phyloP scores from a whole-genome alignment of 2,329 filamentous ascomycete genomes.

The Arthrobotrys musiformis region DNA sequence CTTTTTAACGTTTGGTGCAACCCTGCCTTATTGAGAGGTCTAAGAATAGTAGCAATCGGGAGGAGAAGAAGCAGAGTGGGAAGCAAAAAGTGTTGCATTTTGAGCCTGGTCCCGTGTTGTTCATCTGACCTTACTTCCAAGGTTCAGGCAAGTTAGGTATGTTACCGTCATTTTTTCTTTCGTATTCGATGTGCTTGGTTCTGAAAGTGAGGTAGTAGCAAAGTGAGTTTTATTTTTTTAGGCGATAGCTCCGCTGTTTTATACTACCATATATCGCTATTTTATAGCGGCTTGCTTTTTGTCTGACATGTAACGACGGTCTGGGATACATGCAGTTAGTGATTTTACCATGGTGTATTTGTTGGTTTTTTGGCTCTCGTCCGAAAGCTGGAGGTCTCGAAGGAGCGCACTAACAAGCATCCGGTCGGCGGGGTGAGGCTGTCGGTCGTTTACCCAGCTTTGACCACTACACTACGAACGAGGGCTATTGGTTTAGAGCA shows the following conservation, averaged over 20 bases:
- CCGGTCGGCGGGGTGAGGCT: too few species aligned
- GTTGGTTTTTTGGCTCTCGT: neutral
- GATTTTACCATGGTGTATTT: too few species aligned
- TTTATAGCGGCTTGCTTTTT: neutral
- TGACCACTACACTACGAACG: too few species aligned
- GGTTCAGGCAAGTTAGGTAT: too few species aligned
- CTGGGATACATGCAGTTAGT: too few species aligned
- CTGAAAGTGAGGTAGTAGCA: neutral
- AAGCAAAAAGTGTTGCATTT: constrained; percentile 44
- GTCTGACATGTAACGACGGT: constrained; percentile 1
- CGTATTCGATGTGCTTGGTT: neutral
- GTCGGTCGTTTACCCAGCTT: neutral
- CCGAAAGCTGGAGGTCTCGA: neutral
- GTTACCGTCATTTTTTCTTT: constrained; percentile 1
- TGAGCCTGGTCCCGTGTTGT: constrained; percentile 38
- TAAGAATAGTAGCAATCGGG: constrained; percentile 39
- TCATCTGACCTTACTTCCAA: constrained; percentile 11
- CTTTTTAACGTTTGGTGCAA: constrained; percentile 52
- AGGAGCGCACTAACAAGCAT: constrained; percentile 28
- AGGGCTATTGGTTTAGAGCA: too few species aligned
- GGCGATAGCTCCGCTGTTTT: neutral
- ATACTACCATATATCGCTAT: neutral
- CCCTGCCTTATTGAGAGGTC: constrained; percentile 23
- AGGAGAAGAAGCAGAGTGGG: neutral
- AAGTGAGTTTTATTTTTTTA: too few species aligned